Evolutionary conservation across 441 rosid genomes (phyloP).

Genomic region (Euphorbia neoarborescens): DNA sequence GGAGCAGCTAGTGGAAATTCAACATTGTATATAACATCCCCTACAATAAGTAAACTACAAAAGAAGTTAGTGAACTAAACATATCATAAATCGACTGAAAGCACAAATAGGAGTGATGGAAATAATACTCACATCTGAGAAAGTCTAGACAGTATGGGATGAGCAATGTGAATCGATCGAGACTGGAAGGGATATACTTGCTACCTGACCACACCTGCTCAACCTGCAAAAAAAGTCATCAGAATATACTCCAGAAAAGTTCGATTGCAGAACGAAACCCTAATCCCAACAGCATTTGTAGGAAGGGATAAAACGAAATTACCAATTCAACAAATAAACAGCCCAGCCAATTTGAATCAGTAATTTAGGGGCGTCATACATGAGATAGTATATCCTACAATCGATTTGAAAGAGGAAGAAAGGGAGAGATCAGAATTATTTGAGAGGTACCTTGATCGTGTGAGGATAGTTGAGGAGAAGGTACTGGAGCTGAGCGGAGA

Average conservation of each 20-base stretch:
- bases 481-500: slow-evolving; percentile 72
- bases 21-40: slow-evolving; percentile 78
- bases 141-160: slow-evolving; percentile 79
- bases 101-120: background rate
- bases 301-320: background rate
- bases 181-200: slow-evolving; percentile 39
- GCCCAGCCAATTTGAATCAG: background rate
- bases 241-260: slow-evolving; percentile 3
- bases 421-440: background rate
- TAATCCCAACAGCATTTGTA: background rate
- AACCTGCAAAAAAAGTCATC: slow-evolving; percentile 42
- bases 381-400: background rate
- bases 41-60: slow-evolving; percentile 29
- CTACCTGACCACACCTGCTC: slow-evolving; percentile 76
- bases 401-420: background rate
- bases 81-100: background rate
- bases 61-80: background rate
- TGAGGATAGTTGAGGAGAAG: slow-evolving; percentile 56
- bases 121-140: slow-evolving; percentile 57
- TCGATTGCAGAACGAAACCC: slow-evolving; percentile 20
- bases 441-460: slow-evolving; percentile 45
- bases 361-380: background rate
- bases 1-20: slow-evolving; percentile 72
- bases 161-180: slow-evolving; percentile 80
- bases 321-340: background rate